These are phyloP conservation scores for Ailanthus altissimus DNA, from an alignment of 345 rosid genomes.

Conservation along the genomic window DNA sequence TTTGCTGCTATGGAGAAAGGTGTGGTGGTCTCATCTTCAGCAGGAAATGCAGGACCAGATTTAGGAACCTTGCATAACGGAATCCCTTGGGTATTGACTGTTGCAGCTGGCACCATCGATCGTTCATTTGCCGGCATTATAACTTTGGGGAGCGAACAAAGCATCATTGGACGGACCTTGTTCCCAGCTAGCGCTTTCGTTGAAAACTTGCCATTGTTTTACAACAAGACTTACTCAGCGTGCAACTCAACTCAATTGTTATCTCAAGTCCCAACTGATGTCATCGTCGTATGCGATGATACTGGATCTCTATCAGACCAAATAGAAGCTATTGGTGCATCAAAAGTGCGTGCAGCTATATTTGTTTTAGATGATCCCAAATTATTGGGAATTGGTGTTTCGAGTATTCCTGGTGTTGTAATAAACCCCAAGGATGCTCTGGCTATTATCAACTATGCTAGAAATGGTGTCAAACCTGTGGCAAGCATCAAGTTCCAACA, in stretches of 20 bases:
- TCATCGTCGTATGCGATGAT: slow-evolving; percentile 40
- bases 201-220: slow-evolving; percentile 31
- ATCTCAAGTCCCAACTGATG: slow-evolving; percentile 13
- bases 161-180: slow-evolving; percentile 32
- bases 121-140: slow-evolving; percentile 34
- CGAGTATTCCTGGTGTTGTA: slow-evolving; percentile 18
- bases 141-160: slow-evolving; percentile 41
- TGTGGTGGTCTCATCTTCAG: slow-evolving; percentile 27
- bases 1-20: slow-evolving; percentile 26
- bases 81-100: slow-evolving; percentile 48
- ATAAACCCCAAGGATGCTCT: slow-evolving; percentile 24
- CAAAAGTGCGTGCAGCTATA: slow-evolving; percentile 37
- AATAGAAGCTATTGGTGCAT: slow-evolving; percentile 1
- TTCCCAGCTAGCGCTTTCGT: slow-evolving; percentile 41
- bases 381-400: background rate
- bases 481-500: slow-evolving; percentile 40
- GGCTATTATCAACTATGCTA: slow-evolving; percentile 20
- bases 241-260: slow-evolving; percentile 32
- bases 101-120: slow-evolving; percentile 41
- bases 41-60: slow-evolving; percentile 28
- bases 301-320: slow-evolving; percentile 13
- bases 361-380: slow-evolving; percentile 31
- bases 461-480: background rate
- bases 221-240: slow-evolving; percentile 24
- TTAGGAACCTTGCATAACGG: slow-evolving; percentile 46